Evolutionary conservation across 495 filamentous ascomycete species (phyloP), one percentile per base, ranked within the genome.

Genomic region (Pseudomonodictys pantanalensis): DNA sequence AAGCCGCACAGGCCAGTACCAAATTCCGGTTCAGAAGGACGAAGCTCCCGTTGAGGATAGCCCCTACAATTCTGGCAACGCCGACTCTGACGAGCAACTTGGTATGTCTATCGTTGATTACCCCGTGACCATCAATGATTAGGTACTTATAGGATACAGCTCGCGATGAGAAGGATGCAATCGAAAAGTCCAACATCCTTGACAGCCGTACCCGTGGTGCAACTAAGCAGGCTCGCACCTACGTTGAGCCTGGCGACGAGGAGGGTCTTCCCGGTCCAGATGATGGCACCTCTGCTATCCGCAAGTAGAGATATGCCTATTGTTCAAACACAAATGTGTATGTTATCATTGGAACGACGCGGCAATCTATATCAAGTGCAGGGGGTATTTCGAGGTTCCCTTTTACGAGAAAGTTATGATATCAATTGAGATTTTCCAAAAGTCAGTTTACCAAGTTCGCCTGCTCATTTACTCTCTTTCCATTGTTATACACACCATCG

Each of bases 11-110:
- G 77, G 73, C 6, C 75, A 75, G 5, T 71, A 77, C 17, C 72
- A 72, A n/a, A 74, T 85, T 12, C 79, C 77, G 12, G 80, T 85
- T 6, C 69, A 80, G 22, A 76, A 76, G 22, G 81, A 85, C 55
- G 69, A 78, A 5, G 76, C 68, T 39, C 64, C 68, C 0, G 69
- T 84, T 1, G 77, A 82, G 38, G 81, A 81, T 33, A n/a, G n/a
- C n/a, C 74, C 74, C 7, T 76, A 80, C 10, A 62, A 76, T 38
- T 59, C 71, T 20, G 70, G 47, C 0, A 70, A 68, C 1, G 77
- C 78, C 0, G 77, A 86, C 56, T 73, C 76, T 2, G 77, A 84
- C 58, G 69, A 75, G 56, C 71, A 76, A 28, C 64, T 86, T 3
- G 73, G 82, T 84, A 71, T 30, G 73, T 69, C 50, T 29, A 12